Evolutionary conservation across 2,329 filamentous ascomycete species (phyloP), one percentile per base, ranked within the genome.

Genomic region (Sphaerulina populicola): DNA sequence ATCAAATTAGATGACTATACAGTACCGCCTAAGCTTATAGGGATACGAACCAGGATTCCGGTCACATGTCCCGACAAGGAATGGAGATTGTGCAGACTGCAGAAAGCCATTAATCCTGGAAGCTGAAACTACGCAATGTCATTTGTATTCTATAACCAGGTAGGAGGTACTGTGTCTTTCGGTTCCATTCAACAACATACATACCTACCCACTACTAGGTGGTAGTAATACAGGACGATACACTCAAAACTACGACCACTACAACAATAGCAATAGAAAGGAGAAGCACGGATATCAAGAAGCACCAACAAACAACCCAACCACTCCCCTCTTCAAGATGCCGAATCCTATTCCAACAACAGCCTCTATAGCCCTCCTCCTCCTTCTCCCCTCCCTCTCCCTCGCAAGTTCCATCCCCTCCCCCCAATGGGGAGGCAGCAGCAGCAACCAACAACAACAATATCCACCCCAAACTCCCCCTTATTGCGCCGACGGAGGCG

Each of bases 401-500:
- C 18, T 18, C 18, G 10, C 12, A 15, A 8, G 9, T 2, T 15
- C 39, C 14, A 41, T 41, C 21, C 21, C 39, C 4, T 15, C 15
- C 6, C 39, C 7, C 4, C 39, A 41, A n/a, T 41, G 39, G 39
- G 15, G 15, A 18, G n/a, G n/a, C n/a, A n/a, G n/a, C n/a, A n/a
- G n/a, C 21, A 27, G 6, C 23, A 27, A 27, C 4, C 23, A 27
- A 12, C 7, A 14, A 3, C 40, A 44, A 1, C 47, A 44, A 14
- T 18, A 18, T 18, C 18, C 18, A 2, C 18, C 18, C 18, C 4
- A 2, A 2, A 18, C 18, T 18, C 29, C 39, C 21, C 53, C 53
- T 11, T 39, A 40, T 15, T 59, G 57, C 39, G 42, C 41, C 23
- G 57, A 59, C 33, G 57, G 57, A 23, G 49, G 52, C 5, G 44